Base-by-base conservation (phyloP, 345 rosid species). In the Salix dunnii region DNA sequence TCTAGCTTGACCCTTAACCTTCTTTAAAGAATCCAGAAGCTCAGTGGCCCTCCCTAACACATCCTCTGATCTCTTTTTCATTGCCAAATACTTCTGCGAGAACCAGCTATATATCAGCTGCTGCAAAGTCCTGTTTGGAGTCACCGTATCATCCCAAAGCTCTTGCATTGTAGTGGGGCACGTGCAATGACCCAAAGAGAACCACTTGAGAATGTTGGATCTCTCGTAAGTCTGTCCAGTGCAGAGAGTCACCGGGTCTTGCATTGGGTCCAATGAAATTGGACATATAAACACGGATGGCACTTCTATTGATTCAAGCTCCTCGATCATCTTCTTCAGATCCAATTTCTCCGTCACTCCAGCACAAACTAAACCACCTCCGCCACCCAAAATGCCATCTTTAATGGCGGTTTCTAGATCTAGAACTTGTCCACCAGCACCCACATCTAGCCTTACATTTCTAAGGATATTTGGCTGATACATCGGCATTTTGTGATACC, bases 91-190 rank as follows among this genome's bases (percentile, higher is more conserved):
- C 76, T 86, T 89, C 46, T 87, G 91, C n/a, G 88, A 84, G 72
- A 87, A 90, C 92, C 94, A 90, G 68, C 86, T 84, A 68, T 84
- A 77, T 74, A 89, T 90, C 83, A 90, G 79, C 27, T 90, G 92
- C 51, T 86, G 77, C 49, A 90, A 90, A 21, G 94, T 90, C 64
- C 72, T 87, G 72, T 90, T 89, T 7, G 94, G 90, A 3, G 92
- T 90, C 33, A 90, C 40, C 14, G 89, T 78, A 73, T 89, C 87
- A 68, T 87, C 92, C 94, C 94, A 90, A 6, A 89, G 91, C 84
- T 90, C 94, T 72, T 90, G 92, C 92, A 90, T 90, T 65, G 92
- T 90, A 7, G 92, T 89, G 62, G 94, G 94, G 73, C 94, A 90
- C 71, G 92, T 90, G 36, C 78, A 85, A 43, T 85, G 94, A 27